Percentiles rank a stretch among this genome's conserved stretches.
Conservation (phyloP, 805 yeast genomes). For the Kodamaea hsintzibuensis region DNA sequence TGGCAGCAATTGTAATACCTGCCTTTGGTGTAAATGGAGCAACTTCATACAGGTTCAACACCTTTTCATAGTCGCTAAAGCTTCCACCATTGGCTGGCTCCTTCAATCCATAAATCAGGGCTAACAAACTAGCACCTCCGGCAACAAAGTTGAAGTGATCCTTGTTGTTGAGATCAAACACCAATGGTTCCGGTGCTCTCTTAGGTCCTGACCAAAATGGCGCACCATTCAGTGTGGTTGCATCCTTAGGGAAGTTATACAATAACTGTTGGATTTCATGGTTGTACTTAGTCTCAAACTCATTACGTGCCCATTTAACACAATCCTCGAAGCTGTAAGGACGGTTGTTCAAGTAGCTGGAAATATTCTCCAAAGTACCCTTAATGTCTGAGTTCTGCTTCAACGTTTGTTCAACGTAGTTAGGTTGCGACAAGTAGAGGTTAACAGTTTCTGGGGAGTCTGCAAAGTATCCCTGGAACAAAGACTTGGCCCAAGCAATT, state of each 20-base stretch:
- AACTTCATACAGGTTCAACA: conserved; percentile 46
- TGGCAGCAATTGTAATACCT: conserved; percentile 78
- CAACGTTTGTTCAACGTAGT: conserved; percentile 86
- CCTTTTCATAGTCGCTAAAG: conserved; percentile 52
- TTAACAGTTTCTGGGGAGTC: conserved; percentile 95
- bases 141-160: conserved; percentile 82
- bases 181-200: conserved; percentile 89
- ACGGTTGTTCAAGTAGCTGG: conserved; percentile 71
- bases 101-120: conserved; percentile 85
- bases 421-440: conserved; percentile 84
- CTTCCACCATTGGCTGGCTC: conserved; percentile 59
- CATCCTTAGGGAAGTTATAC: conserved; percentile 93
- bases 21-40: conserved; percentile 71
- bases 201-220: conserved; percentile 99
- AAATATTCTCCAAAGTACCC: conserved; percentile 78
- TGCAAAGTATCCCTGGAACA: conserved; percentile 87
- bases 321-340: conserved; percentile 93
- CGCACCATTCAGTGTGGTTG: conserved; percentile 84
- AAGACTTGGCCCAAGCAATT: conserved; percentile 97
- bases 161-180: conserved; percentile 69
- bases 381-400: conserved; percentile 92
- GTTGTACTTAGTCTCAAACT: conserved; percentile 82
- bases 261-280: conserved; percentile 88
- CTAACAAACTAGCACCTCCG: conserved; percentile 90
- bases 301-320: conserved; percentile 89